Evolutionary conservation across 306 rosid species (phyloP), one percentile per base, ranked within the genome.

Genomic region (Spatholobus suberectus): DNA sequence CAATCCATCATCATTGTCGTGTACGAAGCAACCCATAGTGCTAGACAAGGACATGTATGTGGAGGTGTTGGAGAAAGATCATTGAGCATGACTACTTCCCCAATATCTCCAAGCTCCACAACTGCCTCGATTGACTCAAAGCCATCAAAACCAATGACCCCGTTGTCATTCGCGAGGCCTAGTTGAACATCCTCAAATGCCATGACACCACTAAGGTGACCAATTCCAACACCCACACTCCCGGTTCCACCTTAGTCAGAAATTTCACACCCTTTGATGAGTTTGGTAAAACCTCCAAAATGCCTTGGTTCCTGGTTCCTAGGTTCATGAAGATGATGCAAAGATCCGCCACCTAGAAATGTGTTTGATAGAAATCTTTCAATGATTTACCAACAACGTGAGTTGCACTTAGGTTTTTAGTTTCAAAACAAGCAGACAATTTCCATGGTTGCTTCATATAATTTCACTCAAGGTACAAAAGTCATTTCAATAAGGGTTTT

Each of bases 61-160:
- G 12, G 97, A 81, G 62, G 95, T 91, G 34, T 84, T 95, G 47
- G 97, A 95, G 94, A n/a, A 89, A 92, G 88, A 95, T 95, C 65
- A 91, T 95, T 81, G 97, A 95, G 84, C 93, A 97, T 15, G 98
- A 95, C 85, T 95, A 85, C 92, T 93, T 95, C 81, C 98, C 98
- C 34, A 97, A 95, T 14, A 93, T 95, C 77, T 76, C 97, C 20
- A 95, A 95, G 91, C 98, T 95, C 62, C 89, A 95, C 27, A 97
- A 95, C 57, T 95, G 97, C 71, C 97, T 89, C 57, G 98, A 95
- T 21, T 95, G 97, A 97, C 92, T 93, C 8, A 92, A 91, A 81
- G 98, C 98, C 24, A 65, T 91, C 82, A 91, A 76, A 79, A 88
- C 95, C 15, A 85, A 91, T 10, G 97, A 95, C 55, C 97, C 97